Conservation (phyloP, 2,329 filamentous ascomycete genomes). For the Samsoniella hepiali region DNA sequence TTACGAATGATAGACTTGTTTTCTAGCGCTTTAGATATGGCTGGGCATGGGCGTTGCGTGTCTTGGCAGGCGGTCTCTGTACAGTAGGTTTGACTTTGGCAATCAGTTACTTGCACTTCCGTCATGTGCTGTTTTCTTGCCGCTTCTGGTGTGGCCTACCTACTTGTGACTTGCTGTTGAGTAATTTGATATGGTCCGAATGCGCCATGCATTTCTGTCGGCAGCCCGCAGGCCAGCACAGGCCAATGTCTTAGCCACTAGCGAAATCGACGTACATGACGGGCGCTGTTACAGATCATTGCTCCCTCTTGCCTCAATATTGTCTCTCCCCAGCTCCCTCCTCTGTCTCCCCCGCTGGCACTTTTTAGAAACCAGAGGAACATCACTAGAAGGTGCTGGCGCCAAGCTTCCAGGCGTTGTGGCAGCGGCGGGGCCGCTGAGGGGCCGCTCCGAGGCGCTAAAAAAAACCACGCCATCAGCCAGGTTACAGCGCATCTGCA, state of each 20-base stretch:
- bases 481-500: background rate
- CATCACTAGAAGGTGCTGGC: background rate
- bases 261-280: too few relatives aligned
- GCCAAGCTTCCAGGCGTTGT: slow-evolving; percentile 16
- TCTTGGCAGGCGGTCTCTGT: slow-evolving; percentile 7
- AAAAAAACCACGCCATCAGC: too few relatives aligned
- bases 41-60: slow-evolving; percentile 2
- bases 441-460: slow-evolving; percentile 2
- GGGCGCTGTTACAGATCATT: background rate
- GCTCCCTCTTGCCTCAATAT: background rate
- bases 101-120: background rate
- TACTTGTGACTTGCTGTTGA: background rate
- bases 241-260: too few relatives aligned
- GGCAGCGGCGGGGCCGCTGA: slow-evolving; percentile 18
- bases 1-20: slow-evolving; percentile 12
- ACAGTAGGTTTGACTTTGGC: slow-evolving; percentile 1
- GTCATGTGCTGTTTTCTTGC: background rate
- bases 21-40: slow-evolving; percentile 1
- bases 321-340: background rate
- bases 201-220: background rate
- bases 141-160: background rate
- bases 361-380: slow-evolving; percentile 5
- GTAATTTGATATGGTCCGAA: background rate
- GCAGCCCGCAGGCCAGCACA: background rate
- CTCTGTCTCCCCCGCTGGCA: background rate